Percentiles rank a stretch among this genome's conserved stretches.
Evolutionary conservation across 2,329 filamentous ascomycete species (phyloP).

Genomic region (Zalaria obscura): DNA sequence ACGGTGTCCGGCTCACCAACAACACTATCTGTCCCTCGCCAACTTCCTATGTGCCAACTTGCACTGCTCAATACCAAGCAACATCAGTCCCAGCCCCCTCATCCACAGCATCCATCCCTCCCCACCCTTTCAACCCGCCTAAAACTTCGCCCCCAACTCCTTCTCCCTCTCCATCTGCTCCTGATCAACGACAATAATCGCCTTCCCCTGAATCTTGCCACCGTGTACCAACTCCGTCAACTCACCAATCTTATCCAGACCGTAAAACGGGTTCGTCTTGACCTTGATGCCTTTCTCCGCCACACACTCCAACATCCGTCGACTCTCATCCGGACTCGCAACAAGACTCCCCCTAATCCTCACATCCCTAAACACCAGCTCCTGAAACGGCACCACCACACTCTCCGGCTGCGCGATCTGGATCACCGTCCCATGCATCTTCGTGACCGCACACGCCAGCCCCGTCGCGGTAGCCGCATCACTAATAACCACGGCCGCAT

Average conservation of each 20-base stretch:
- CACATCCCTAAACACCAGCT: slow-evolving; percentile 41
- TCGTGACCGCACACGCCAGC: slow-evolving; percentile 40
- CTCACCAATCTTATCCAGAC: slow-evolving; percentile 37
- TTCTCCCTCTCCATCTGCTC: slow-evolving; percentile 32
- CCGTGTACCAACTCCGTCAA: slow-evolving; percentile 35
- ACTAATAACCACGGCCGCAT: slow-evolving; percentile 39
- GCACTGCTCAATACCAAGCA: no score
- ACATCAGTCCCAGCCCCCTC: no score
- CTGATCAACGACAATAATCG: slow-evolving; percentile 36
- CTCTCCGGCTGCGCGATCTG: slow-evolving; percentile 41
- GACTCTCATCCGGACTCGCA: slow-evolving; percentile 18
- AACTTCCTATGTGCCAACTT: no score
- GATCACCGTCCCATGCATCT: slow-evolving; percentile 43
- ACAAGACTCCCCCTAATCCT: slow-evolving; percentile 29
- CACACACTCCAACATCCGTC: slow-evolving; percentile 19
- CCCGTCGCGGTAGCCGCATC: slow-evolving; percentile 44
- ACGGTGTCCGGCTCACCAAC: no score
- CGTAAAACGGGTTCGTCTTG: slow-evolving; percentile 37
- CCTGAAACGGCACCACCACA: slow-evolving; percentile 25
- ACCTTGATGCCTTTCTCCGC: slow-evolving; percentile 30
- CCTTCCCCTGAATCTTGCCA: slow-evolving; percentile 42
- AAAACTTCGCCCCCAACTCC: slow-evolving; percentile 21
- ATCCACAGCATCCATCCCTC: no score
- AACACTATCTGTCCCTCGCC: no score
- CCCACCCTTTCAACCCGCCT: background rate